Evolutionary conservation across 768 basidiomycete genomes (phyloP), one percentile per base, ranked within the genome.

Genomic region (Astraeus odoratus): DNA sequence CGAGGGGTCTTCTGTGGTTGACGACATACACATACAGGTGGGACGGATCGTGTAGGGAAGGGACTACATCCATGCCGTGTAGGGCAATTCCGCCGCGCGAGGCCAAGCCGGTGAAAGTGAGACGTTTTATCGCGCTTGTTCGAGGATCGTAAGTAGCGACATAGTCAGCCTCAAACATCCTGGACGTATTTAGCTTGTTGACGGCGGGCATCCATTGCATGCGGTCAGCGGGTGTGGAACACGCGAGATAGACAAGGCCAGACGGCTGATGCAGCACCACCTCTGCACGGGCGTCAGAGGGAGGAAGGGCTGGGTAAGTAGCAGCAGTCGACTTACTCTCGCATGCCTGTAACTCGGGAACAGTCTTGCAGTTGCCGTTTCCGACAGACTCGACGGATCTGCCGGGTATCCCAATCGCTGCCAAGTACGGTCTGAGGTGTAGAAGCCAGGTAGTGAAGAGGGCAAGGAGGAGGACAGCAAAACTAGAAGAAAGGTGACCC

Each of bases 1-100:
- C 60, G 2, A 67, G 45, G 0, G 83, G 83, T 16, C 64, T 67
- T 24, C 81, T 77, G 57, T 87, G 84, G 57, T 87, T 87, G 51
- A 87, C 67, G n/a, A 83, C 65, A 54, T 84, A 86, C 13, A 86
- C 66, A 50, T 74, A 83, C 8, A 85, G 69, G 38, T 72, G 60
- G 9, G 67, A 60, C 4, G 75, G 67, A 44, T 80, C 63, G 3
- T 66, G 51, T 1, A 65, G 52, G 6, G 80, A 79, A 1, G 73
- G 67, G 8, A 83, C 80, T 18, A 84, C 73, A 45, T 85, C 84
- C 74, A 87, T 76, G 13, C 83, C 83, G 46, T 84, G 81, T 9
- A 78, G 54, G 16, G 75, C 74, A 39, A 83, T 63, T 6, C 75
- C 75, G 12, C 63, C 62, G 1, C 46, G 43, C 5, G 61, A 55